These are phyloP conservation scores for Paraphaeosphaeria minitans DNA, from an alignment of 2,329 filamentous ascomycete species.

Conservation along the genomic window DNA sequence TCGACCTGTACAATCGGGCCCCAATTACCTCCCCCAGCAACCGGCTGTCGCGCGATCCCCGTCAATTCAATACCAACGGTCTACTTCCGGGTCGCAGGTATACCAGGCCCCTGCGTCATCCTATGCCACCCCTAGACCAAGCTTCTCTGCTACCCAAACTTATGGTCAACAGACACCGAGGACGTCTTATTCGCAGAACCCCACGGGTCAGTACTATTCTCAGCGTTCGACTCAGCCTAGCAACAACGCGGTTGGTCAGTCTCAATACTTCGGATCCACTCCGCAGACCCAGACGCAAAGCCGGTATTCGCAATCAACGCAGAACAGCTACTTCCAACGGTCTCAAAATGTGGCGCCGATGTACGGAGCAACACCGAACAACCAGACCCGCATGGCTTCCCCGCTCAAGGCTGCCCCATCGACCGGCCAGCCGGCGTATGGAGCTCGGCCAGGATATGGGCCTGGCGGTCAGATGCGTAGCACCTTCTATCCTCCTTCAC, in stretches of 20 bases:
- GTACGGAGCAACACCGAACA: slow-evolving; percentile 35
- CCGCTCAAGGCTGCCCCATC: slow-evolving; percentile 41
- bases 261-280: slow-evolving; percentile 42
- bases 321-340: slow-evolving; percentile 42
- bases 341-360: slow-evolving; percentile 41
- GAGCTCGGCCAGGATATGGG: slow-evolving; percentile 34
- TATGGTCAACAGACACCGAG: slow-evolving; percentile 42
- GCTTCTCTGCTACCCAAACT: slow-evolving; percentile 33
- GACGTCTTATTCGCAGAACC: slow-evolving; percentile 29
- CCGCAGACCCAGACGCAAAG: slow-evolving; percentile 40
- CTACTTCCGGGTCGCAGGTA: slow-evolving; percentile 35
- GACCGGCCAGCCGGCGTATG: slow-evolving; percentile 30
- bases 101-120: slow-evolving; percentile 37
- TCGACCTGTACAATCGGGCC: slow-evolving; percentile 37
- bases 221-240: slow-evolving; percentile 37
- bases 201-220: slow-evolving; percentile 36
- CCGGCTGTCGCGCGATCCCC: slow-evolving; percentile 42
- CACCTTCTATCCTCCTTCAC: slow-evolving; percentile 40
- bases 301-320: slow-evolving; percentile 37
- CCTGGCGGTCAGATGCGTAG: slow-evolving; percentile 39
- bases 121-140: slow-evolving; percentile 35
- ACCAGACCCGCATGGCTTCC: slow-evolving; percentile 41
- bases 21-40: slow-evolving; percentile 43
- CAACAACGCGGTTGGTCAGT: slow-evolving; percentile 34
- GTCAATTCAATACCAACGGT: slow-evolving; percentile 44